Evolutionary conservation across 257 asterid genomes (phyloP).

Genomic region (Solanum pimpinellifolium): DNA sequence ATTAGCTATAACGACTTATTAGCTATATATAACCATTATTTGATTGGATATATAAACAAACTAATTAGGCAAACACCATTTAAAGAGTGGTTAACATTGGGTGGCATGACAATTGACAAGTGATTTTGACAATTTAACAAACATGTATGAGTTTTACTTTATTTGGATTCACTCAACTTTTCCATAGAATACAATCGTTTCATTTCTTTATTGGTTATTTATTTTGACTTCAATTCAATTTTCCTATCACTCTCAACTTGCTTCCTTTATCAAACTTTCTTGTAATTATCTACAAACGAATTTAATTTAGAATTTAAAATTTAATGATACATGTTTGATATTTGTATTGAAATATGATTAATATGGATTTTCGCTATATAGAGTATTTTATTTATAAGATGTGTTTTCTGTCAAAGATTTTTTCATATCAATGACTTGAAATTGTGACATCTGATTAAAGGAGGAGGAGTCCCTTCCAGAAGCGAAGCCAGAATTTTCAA

Average conservation of each 20-base stretch:
- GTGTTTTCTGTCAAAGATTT: neutral
- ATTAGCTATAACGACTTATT: neutral
- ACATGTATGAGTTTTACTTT: neutral
- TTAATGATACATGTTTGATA: neutral
- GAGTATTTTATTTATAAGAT: neutral
- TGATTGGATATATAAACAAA: neutral
- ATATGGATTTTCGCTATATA: neutral
- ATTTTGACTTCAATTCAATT: neutral
- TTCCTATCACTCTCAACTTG: neutral
- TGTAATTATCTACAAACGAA: neutral
- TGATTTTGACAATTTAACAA: neutral
- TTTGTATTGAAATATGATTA: neutral
- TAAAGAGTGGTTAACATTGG: neutral
- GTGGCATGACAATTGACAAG: neutral
- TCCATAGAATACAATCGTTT: neutral
- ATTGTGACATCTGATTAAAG: neutral
- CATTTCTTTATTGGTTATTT: neutral
- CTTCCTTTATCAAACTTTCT: neutral
- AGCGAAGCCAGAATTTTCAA: no score
- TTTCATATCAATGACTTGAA: neutral
- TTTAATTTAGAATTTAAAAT: neutral
- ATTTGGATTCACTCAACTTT: neutral
- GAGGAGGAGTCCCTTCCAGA: neutral
- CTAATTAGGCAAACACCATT: neutral
- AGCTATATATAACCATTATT: neutral